phyloP scores from a whole-genome alignment of 1,284 basidiomycete species.

The Acaromyces ingoldii region DNA sequence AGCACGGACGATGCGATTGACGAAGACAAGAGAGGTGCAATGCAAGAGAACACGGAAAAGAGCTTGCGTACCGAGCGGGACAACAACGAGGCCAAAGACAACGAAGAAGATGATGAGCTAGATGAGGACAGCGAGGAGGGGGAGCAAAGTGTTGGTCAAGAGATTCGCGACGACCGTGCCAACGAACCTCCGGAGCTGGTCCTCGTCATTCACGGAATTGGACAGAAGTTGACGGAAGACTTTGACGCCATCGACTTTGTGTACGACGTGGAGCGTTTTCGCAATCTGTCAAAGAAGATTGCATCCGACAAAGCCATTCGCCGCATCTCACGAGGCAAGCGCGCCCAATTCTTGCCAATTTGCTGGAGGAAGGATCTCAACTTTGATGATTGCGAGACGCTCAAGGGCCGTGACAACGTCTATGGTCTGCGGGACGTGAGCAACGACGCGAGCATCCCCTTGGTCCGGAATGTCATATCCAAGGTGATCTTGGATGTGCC shows the following conservation, averaged over 20 bases:
- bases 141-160: constrained; percentile 2
- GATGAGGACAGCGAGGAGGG: constrained; percentile 4
- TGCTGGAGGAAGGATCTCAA: constrained; percentile 13
- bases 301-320: constrained; percentile 6
- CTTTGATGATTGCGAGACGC: constrained; percentile 7
- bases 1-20: constrained; percentile 23
- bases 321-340: constrained; percentile 7
- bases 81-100: constrained; percentile 13
- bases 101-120: not conserved
- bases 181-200: constrained; percentile 41
- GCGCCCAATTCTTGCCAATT: constrained; percentile 17
- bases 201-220: constrained; percentile 22
- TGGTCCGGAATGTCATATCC: constrained; percentile 44
- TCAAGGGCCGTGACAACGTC: constrained; percentile 6
- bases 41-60: constrained; percentile 32
- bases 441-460: constrained; percentile 28
- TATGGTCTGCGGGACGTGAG: constrained; percentile 15
- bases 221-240: constrained; percentile 8
- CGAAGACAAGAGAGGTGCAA: constrained; percentile 29
- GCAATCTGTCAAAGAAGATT: constrained; percentile 7
- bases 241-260: constrained; percentile 20
- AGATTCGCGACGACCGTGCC: constrained; percentile 21
- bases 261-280: constrained; percentile 14
- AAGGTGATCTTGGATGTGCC: constrained; percentile 49
- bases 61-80: too few species aligned